These are phyloP conservation scores for Kuraishia borneana DNA, from an alignment of 805 yeast genomes.

Conservation along the genomic window DNA sequence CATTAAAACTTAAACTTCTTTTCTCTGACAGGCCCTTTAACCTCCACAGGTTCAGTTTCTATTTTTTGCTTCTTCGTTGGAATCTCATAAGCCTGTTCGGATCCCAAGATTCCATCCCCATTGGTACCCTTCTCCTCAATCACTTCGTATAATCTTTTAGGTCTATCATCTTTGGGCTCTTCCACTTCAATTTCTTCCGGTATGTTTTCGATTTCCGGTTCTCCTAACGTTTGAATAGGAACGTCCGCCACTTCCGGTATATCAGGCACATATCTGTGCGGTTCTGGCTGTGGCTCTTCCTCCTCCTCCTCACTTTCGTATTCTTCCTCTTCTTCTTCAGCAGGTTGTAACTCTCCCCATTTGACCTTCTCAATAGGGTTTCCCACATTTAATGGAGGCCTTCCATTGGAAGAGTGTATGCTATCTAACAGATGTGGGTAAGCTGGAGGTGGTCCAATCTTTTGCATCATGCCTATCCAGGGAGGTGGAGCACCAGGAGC, in stretches of 20 bases:
- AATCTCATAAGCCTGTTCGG: background rate
- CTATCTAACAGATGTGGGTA: constrained; percentile 40
- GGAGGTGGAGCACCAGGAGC: constrained; percentile 55
- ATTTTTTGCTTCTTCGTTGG: background rate
- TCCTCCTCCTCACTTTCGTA: constrained; percentile 12
- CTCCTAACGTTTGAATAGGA: constrained; percentile 16
- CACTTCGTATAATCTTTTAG: constrained; percentile 1
- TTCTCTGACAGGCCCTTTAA: background rate
- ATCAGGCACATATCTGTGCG: constrained; percentile 14
- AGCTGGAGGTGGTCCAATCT: constrained; percentile 75
- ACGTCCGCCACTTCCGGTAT: constrained; percentile 16
- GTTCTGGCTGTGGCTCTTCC: constrained; percentile 14
- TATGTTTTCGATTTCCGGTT: constrained; percentile 5
- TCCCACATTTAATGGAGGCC: constrained; percentile 7
- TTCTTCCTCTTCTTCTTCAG: constrained; percentile 18
- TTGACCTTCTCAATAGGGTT: constrained; percentile 14
- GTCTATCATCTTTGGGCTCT: too few species aligned
- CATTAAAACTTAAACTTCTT: constrained; percentile 3
- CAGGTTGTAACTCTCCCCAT: constrained; percentile 21
- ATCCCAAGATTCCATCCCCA: constrained; percentile 1
- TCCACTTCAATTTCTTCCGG: constrained; percentile 11
- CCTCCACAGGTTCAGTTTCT: background rate
- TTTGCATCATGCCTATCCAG: constrained; percentile 64
- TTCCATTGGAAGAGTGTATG: background rate
- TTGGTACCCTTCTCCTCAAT: constrained; percentile 1